A percentile compares a stretch with the other conserved stretches of the same genome.
These are phyloP conservation scores for Stemphylium lycopersici DNA, from an alignment of 2,329 filamentous ascomycete species.

Conservation along the genomic window DNA sequence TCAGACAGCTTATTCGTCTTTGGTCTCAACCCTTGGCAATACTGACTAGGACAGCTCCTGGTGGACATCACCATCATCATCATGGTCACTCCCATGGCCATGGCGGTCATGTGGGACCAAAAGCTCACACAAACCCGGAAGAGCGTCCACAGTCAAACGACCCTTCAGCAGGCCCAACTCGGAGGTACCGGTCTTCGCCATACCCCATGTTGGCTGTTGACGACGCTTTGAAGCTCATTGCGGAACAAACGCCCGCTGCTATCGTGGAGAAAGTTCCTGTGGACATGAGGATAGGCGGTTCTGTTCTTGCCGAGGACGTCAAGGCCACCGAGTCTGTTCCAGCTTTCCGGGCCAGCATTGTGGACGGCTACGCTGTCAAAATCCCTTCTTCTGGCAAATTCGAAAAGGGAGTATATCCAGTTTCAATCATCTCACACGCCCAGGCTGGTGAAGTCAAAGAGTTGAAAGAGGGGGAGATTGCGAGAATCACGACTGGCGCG, in stretches of 20 bases:
- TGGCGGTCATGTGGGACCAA: constrained; percentile 52
- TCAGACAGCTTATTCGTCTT: not conserved
- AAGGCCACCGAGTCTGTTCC: constrained; percentile 82
- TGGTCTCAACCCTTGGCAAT: not conserved
- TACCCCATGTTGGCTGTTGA: constrained; percentile 90
- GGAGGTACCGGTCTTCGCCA: constrained; percentile 81
- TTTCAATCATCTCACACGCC: constrained; percentile 85
- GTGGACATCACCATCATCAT: constrained; percentile 43
- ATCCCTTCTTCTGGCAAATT: constrained; percentile 50
- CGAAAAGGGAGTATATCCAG: constrained; percentile 81
- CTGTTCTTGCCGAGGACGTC: constrained; percentile 83
- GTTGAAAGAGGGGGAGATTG: constrained; percentile 75
- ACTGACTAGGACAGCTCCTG: constrained; percentile 22
- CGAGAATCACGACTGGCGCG: constrained; percentile 92
- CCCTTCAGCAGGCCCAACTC: constrained; percentile 64
- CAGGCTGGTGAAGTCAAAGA: constrained; percentile 70
- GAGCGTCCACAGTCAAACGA: constrained; percentile 65
- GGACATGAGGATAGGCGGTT: constrained; percentile 70
- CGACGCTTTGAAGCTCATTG: constrained; percentile 76
- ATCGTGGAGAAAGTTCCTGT: constrained; percentile 65
- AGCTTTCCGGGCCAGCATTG: constrained; percentile 92
- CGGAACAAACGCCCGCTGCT: constrained; percentile 72
- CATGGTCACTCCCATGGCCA: constrained; percentile 65
- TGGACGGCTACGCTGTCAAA: constrained; percentile 83
- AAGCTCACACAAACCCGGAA: constrained; percentile 73